phyloP scores from a whole-genome alignment of 257 asterid genomes.

The Plectranthus barbatus region DNA sequence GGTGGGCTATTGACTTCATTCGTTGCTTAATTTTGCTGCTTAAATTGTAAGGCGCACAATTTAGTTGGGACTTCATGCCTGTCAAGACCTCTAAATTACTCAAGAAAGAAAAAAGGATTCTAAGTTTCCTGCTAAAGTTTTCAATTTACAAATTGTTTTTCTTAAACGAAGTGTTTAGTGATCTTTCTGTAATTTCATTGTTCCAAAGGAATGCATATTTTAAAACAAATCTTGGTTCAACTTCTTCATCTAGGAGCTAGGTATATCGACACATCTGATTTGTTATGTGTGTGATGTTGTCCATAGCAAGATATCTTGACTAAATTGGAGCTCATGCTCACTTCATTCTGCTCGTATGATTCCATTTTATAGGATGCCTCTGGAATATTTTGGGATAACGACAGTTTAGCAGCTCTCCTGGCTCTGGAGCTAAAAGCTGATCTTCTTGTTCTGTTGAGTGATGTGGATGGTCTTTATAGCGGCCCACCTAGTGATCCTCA shows the following conservation, averaged over 20 bases:
- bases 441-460: constrained; percentile 80
- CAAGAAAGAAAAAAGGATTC: not conserved
- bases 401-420: constrained; percentile 77
- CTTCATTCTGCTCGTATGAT: not conserved
- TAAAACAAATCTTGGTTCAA: not conserved
- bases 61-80: not conserved
- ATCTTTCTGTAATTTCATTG: not conserved
- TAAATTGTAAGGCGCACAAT: not conserved
- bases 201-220: not conserved
- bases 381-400: constrained; percentile 93
- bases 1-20: constrained; percentile 24
- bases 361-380: constrained; percentile 62
- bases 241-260: not conserved
- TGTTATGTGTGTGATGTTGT: not conserved
- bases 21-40: constrained; percentile 7
- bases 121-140: not conserved
- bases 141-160: not conserved
- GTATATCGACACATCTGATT: not conserved
- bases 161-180: not conserved
- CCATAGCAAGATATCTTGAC: not conserved
- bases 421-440: constrained; percentile 83
- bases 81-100: not conserved
- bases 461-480: constrained; percentile 81
- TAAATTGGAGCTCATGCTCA: not conserved
- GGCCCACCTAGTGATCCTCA: constrained; percentile 83